Base-by-base conservation (phyloP, 2,329 filamentous ascomycete species). In the Aurifilum marmelostoma region DNA sequence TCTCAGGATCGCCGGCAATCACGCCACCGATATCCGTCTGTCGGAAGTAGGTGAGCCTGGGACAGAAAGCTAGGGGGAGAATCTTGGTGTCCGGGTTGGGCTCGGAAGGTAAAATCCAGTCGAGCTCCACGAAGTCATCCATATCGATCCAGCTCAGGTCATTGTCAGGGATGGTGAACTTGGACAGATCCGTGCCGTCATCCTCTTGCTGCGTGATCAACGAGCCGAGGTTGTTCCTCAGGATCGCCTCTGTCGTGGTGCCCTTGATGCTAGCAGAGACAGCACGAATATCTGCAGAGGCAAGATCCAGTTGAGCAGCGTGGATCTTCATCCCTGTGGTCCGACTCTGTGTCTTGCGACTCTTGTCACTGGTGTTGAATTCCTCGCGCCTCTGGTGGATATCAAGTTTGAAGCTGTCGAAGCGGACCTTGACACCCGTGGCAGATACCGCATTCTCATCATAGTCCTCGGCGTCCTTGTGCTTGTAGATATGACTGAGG, bases 91-190 rank as follows among this genome's bases (percentile, higher is more conserved):
- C 91, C 0, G 95, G 94, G 73, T 97, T 97, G 41, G 91, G 89
- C 76, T 97, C 93, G 18, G 93, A 91, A 0, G 95, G 95, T 32
- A 97, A 81, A 66, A 97, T 94, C 95, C 95, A 98, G 77, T 97
- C 97, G 29, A 99, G 83, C 78, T 99, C 96, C 39, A 99, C 94
- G 79, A 99, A 99, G 77, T 99, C 96, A 77, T 99, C 96, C 94
- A 99, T 98, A 76, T 99, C 96, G 72, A 99, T 94, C 96, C 96
- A 99, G 67, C 91, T 94, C 73, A 94, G 90, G 76, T 99, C 96
- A 67, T 97, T 92, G 77, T 99, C 96, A 0, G 96, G 95, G 63
- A 99, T 99, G 0, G 91, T 95, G 77, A 99, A 99, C 66, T 91
- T 91, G 0, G 94, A 97, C 63, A 97, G 84, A 77, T 95, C 91